Evolutionary conservation across 2,329 filamentous ascomycete species (phyloP), one percentile per base, ranked within the genome.

Genomic region (Endocalyx cinctus): DNA sequence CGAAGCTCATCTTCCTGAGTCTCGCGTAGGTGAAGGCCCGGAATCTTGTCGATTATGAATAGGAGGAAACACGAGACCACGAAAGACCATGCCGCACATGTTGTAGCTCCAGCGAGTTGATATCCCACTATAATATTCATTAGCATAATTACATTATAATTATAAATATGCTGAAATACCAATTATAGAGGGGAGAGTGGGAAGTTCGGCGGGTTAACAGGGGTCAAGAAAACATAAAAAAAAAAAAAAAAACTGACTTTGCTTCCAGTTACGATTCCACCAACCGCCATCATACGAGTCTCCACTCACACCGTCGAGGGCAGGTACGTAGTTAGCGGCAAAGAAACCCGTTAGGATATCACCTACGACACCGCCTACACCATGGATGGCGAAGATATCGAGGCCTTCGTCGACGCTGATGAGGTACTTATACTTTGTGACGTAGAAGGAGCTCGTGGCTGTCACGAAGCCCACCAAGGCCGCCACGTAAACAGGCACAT

Each of bases 371-470:
- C 75, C 75, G n/a, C 74, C 74, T 2, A 79, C 57, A 13, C 74
- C 74, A 46, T 79, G 75, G 17, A 79, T 67, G 18, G 72, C 72
- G 39, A 77, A 79, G 31, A 79, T 74, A 38, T 78, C 74, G 32
- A 79, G 63, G 3, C 72, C 72, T 28, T 78, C 74, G 37, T 79
- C 75, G 10, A 78, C 63, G 7, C 61, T 60, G 5, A 77, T 54
- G 38, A 72, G 58, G 31, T 74, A 59, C 45, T 77, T 76, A 43
- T 69, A 51, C 35, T 66, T 60, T 34, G 65, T 66, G 10, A 63
- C 54, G 36, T 66, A 68, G 37, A 67, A 68, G 41, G 67, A 74
- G 14, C 60, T 58, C 3, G 62, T 48, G 0, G 67, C 58, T 0
- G 74, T 77, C 3, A 78, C 42, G 12, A 70, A 60, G 3, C 75